Conservation (phyloP, 2,329 filamentous ascomycete genomes). For the Phaeoacremonium minimum region DNA sequence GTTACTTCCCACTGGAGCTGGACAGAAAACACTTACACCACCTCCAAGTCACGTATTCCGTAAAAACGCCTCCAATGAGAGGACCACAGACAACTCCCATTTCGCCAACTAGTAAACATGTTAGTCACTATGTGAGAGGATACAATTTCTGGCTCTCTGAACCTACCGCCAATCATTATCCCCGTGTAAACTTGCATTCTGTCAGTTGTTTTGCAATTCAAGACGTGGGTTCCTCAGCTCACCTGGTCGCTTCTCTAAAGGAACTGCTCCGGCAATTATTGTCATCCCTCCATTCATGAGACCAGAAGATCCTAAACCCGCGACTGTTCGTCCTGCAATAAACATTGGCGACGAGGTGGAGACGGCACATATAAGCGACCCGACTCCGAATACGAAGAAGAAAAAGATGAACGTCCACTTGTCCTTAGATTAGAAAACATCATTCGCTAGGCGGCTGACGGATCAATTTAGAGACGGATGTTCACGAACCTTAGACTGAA, state of each 20-base stretch:
- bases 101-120: constrained; percentile 22
- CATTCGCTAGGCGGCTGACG: too few species aligned
- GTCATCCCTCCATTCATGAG: constrained; percentile 1
- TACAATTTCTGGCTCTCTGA: too few species aligned
- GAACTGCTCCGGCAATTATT: not conserved
- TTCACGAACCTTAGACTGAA: constrained; percentile 1
- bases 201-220: not conserved
- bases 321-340: constrained; percentile 2
- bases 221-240: not conserved
- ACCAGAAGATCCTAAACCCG: constrained; percentile 3
- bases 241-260: constrained; percentile 1
- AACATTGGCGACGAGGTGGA: constrained; percentile 1
- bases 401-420: constrained; percentile 1
- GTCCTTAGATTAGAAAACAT: not conserved
- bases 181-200: not conserved
- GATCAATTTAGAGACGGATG: not conserved
- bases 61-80: constrained; percentile 34
- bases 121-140: not conserved
- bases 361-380: constrained; percentile 1
- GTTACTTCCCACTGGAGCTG: accelerated
- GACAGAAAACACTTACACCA: constrained; percentile 26
- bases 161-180: not conserved
- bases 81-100: constrained; percentile 38
- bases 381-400: constrained; percentile 2
- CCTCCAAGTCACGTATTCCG: constrained; percentile 31